These are phyloP conservation scores for Penicillium flavigenum DNA, from an alignment of 495 filamentous ascomycete genomes.

Conservation along the genomic window DNA sequence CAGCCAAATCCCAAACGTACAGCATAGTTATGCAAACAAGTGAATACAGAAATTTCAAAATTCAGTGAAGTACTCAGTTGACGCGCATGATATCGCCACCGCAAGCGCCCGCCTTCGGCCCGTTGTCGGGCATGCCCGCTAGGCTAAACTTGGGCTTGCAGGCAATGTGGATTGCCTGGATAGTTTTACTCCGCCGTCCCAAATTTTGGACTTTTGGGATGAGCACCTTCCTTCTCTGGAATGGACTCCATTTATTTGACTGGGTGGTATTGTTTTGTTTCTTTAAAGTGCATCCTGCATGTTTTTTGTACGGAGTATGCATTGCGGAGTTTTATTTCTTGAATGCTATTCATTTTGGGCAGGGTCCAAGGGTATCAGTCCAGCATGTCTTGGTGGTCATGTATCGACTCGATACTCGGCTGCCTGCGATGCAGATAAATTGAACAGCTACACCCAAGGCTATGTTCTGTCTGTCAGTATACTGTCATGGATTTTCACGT, in stretches of 20 bases:
- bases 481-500: neutral
- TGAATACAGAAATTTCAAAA: neutral
- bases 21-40: neutral
- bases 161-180: conserved; percentile 13
- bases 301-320: neutral
- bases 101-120: conserved; percentile 31
- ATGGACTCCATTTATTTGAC: conserved; percentile 18
- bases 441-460: neutral
- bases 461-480: neutral
- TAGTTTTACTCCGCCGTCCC: conserved; percentile 19
- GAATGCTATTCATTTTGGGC: neutral
- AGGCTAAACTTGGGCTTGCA: conserved; percentile 29
- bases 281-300: neutral
- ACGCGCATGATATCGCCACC: conserved; percentile 19
- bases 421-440: neutral
- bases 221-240: conserved; percentile 30
- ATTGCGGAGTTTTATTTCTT: neutral
- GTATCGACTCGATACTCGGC: neutral
- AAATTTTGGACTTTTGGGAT: neutral
- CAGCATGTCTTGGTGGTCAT: neutral
- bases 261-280: conserved; percentile 9
- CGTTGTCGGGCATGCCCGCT: conserved; percentile 37
- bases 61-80: conserved; percentile 1
- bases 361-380: neutral
- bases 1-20: neutral